These are phyloP conservation scores for Alternaria brassicicola DNA, from an alignment of 2,329 filamentous ascomycete species.

Conservation along the genomic window DNA sequence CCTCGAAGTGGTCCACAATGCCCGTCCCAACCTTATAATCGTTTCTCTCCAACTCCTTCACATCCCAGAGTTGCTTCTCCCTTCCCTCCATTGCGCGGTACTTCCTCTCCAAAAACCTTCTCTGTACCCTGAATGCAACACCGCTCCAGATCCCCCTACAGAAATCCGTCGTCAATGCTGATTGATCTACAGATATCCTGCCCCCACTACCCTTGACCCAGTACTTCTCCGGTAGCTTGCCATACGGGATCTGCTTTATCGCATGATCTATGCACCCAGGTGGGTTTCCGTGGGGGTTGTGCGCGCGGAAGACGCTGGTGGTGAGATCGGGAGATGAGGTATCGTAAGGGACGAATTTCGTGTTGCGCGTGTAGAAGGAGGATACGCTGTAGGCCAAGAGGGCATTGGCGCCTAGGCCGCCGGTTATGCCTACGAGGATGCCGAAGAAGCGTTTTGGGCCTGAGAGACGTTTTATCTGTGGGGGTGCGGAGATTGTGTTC, in stretches of 20 bases:
- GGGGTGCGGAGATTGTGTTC: constrained; percentile 46
- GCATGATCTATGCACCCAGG: constrained; percentile 48
- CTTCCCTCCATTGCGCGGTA: constrained; percentile 41
- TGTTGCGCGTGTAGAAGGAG: constrained; percentile 44
- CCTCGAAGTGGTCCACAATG: constrained; percentile 52
- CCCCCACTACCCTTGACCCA: constrained; percentile 16
- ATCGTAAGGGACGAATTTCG: constrained; percentile 47
- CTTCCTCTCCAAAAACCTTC: constrained; percentile 45
- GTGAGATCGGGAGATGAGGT: constrained; percentile 34
- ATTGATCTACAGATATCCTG: constrained; percentile 34
- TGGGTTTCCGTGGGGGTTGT: constrained; percentile 45
- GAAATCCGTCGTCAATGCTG: constrained; percentile 44
- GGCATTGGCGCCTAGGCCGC: constrained; percentile 38
- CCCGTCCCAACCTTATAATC: constrained; percentile 45
- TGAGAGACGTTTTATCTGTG: constrained; percentile 39
- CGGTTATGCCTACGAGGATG: constrained; percentile 40
- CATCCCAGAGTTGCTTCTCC: constrained; percentile 45
- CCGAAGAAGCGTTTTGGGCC: constrained; percentile 39
- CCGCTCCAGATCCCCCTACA: constrained; percentile 49
- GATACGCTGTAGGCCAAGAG: constrained; percentile 45
- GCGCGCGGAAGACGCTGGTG: constrained; percentile 26
- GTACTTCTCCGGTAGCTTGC: constrained; percentile 36
- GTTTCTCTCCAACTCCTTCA: constrained; percentile 39
- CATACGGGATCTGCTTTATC: constrained; percentile 44
- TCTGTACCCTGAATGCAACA: constrained; percentile 45